Percentiles rank a stretch among this genome's conserved stretches.
Evolutionary conservation across 2,329 filamentous ascomycete genomes (phyloP).

Genomic region (Talaromyces islandicus): DNA sequence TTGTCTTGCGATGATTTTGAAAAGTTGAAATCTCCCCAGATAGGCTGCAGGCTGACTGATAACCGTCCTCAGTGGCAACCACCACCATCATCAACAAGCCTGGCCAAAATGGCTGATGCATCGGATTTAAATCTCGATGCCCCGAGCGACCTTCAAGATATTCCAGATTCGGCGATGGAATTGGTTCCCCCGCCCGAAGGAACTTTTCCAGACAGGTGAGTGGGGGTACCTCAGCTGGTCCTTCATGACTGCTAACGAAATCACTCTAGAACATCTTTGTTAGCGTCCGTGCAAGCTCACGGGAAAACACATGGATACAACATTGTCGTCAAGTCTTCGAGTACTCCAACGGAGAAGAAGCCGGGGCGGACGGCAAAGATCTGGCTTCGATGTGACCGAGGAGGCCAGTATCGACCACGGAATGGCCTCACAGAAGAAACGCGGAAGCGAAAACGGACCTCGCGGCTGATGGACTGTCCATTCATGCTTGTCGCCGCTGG

Average conservation of each 20-base stretch:
- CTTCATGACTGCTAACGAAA: not conserved
- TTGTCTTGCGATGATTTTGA: not conserved
- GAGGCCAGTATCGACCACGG: constrained; percentile 39
- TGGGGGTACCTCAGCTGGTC: not conserved
- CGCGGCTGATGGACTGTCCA: constrained; percentile 39
- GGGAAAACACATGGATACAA: constrained; percentile 40
- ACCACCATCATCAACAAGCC: not conserved
- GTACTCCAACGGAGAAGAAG: constrained; percentile 40
- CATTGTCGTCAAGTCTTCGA: constrained; percentile 42
- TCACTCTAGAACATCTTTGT: constrained; percentile 26
- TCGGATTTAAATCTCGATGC: constrained; percentile 40
- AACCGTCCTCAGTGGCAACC: not conserved
- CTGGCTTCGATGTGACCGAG: constrained; percentile 40
- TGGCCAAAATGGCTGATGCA: constrained; percentile 34
- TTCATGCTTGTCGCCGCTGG: constrained; percentile 40
- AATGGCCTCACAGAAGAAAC: constrained; percentile 42
- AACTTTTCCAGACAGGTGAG: constrained; percentile 40
- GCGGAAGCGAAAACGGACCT: constrained; percentile 37
- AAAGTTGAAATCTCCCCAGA: not conserved
- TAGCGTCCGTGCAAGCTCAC: constrained; percentile 36
- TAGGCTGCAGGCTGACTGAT: constrained; percentile 5
- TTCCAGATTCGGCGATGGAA: constrained; percentile 38
- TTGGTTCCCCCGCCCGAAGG: constrained; percentile 37
- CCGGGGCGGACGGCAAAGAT: constrained; percentile 39
- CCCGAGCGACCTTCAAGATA: constrained; percentile 40